phyloP scores from a whole-genome alignment of 1,139 yeast genomes.

The Suhomyces ambrosiae region DNA sequence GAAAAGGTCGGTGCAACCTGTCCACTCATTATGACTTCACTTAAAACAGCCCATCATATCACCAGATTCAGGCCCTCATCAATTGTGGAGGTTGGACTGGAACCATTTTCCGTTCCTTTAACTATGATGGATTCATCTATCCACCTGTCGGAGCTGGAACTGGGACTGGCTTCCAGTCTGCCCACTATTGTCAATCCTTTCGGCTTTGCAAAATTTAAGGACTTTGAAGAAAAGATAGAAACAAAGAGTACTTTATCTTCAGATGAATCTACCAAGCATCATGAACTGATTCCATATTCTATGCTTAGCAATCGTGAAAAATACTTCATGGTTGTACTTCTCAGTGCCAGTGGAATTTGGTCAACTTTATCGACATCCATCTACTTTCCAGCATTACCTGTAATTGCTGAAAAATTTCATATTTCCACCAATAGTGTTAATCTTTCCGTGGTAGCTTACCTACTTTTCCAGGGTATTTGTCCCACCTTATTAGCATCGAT shows the following conservation, averaged over 20 bases:
- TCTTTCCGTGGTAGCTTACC: conserved; percentile 69
- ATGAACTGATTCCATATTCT: conserved; percentile 17
- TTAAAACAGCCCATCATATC: not conserved
- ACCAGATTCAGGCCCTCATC: conserved; percentile 3
- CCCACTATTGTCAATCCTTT: not conserved
- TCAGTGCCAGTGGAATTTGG: conserved; percentile 46
- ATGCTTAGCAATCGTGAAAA: conserved; percentile 21
- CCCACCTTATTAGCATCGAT: conserved; percentile 36
- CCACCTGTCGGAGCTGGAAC: not conserved
- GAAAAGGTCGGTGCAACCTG: not conserved
- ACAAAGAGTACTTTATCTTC: not conserved
- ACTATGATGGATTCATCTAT: not conserved
- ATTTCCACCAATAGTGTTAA: conserved; percentile 60
- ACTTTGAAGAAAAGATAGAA: conserved; percentile 4
- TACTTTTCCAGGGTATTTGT: conserved; percentile 64
- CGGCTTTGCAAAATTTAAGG: not conserved
- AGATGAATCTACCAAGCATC: not conserved
- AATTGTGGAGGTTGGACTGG: conserved; percentile 8
- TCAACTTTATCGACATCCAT: conserved; percentile 72
- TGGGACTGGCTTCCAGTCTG: not conserved
- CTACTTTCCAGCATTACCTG: conserved; percentile 70
- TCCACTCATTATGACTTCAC: not conserved
- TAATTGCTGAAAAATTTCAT: conserved; percentile 51
- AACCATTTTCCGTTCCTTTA: not conserved
- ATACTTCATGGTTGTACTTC: conserved; percentile 22